A percentile compares a stretch with the other conserved stretches of the same genome.
Evolutionary conservation across 1,284 basidiomycete genomes (phyloP).

Genomic region (Tremellales sp.): DNA sequence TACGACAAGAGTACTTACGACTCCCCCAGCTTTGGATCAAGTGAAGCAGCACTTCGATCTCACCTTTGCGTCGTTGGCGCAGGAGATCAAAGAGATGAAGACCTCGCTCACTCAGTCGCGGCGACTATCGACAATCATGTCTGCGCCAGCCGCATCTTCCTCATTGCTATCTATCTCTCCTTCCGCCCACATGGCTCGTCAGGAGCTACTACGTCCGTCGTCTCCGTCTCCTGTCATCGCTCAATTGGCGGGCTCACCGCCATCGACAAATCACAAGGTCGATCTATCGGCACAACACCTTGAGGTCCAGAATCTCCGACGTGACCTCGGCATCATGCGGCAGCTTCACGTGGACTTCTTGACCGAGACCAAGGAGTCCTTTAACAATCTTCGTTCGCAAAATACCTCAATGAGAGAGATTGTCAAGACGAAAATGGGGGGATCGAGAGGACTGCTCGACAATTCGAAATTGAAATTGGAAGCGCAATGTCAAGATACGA

Average conservation of each 20-base stretch:
- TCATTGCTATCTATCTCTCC: slow-evolving; percentile 30
- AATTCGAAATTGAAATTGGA: slow-evolving; percentile 89
- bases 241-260: not conserved
- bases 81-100: slow-evolving; percentile 89
- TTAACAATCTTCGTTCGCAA: slow-evolving; percentile 72
- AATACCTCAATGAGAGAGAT: slow-evolving; percentile 81
- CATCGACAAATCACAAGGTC: slow-evolving; percentile 19
- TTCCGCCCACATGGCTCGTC: slow-evolving; percentile 12
- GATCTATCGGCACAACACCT: slow-evolving; percentile 90
- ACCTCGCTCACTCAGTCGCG: slow-evolving; percentile 54
- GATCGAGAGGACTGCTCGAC: slow-evolving; percentile 82
- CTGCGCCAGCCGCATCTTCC: slow-evolving; percentile 32
- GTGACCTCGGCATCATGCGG: slow-evolving; percentile 87
- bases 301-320: slow-evolving; percentile 85
- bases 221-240: slow-evolving; percentile 11
- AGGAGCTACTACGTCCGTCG: slow-evolving; percentile 6
- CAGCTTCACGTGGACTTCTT: slow-evolving; percentile 93
- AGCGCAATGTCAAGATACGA: slow-evolving; percentile 75
- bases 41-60: slow-evolving; percentile 96
- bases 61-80: slow-evolving; percentile 77
- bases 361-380: slow-evolving; percentile 79
- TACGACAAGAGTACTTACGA: not conserved
- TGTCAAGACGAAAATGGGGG: slow-evolving; percentile 75
- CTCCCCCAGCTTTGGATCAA: slow-evolving; percentile 79
- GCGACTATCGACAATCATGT: slow-evolving; percentile 46